Percentiles rank a stretch among this genome's conserved stretches.
Conservation (phyloP, 805 yeast genomes). For the Metschnikowia sp. region DNA sequence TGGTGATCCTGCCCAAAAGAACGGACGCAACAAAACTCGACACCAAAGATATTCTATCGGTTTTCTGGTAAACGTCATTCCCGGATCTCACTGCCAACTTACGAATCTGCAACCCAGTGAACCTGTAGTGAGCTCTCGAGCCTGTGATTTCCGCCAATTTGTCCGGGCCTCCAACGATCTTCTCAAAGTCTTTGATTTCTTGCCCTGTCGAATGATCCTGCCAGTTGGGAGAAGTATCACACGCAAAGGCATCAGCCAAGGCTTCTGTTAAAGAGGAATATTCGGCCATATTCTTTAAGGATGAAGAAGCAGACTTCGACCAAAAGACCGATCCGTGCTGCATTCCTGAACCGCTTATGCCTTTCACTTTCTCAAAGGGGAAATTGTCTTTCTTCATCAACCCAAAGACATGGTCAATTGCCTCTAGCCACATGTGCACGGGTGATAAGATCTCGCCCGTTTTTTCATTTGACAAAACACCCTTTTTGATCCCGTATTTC, state of each 20-base stretch:
- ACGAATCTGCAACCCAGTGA: slow-evolving; percentile 89
- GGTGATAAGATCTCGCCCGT: slow-evolving; percentile 71
- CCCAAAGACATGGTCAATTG: slow-evolving; percentile 61
- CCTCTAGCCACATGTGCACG: slow-evolving; percentile 87
- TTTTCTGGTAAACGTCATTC: slow-evolving; percentile 50
- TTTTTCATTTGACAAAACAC: slow-evolving; percentile 56
- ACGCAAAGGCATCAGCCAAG: slow-evolving; percentile 53
- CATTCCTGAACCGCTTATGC: slow-evolving; percentile 83
- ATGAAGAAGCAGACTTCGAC: slow-evolving; percentile 46
- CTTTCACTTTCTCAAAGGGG: slow-evolving; percentile 57
- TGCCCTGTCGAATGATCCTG: slow-evolving; percentile 85
- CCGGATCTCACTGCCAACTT: slow-evolving; percentile 56
- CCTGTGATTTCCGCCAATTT: slow-evolving; percentile 70
- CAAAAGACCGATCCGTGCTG: slow-evolving; percentile 91
- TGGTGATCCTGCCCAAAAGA: slow-evolving; percentile 59
- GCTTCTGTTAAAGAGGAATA: slow-evolving; percentile 42
- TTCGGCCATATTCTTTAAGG: slow-evolving; percentile 37
- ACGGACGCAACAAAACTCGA: slow-evolving; percentile 76
- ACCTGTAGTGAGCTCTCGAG: slow-evolving; percentile 82
- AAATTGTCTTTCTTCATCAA: slow-evolving; percentile 49
- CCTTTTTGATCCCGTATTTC: slow-evolving; percentile 63
- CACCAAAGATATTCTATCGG: slow-evolving; percentile 66
- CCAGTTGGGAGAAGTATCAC: slow-evolving; percentile 82
- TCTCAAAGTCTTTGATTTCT: slow-evolving; percentile 63
- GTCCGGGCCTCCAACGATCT: slow-evolving; percentile 54